Evolutionary conservation across 371 early-diverging fungal species (phyloP), one percentile per base, ranked within the genome.

Genomic region (Rhizopus microsporus): DNA sequence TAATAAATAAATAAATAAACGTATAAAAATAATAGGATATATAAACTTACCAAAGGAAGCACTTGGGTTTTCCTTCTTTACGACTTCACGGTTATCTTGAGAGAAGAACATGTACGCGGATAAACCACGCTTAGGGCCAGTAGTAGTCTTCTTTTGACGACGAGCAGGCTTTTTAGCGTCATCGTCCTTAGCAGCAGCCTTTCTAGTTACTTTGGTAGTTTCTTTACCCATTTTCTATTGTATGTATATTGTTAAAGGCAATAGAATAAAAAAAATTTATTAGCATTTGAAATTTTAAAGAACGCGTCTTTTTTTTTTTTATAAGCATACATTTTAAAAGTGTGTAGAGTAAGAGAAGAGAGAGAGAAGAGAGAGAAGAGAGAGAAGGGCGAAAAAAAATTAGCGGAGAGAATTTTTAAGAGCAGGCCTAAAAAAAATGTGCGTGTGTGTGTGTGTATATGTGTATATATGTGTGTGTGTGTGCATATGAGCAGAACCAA

Each of bases 71-170:
- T 88, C 84, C 42, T 76, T 75, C 78, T 86, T 81, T 49, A 94
- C 83, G 50, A 71, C 64, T 55, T 79, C 67, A 59, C 94, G 81
- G 69, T 82, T 70, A 54, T 87, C 93, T 63, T 84, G 82, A 43
- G 87, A 85, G 81, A 90, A 93, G 78, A 87, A 80, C 81, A 93
- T 84, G 81, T 89, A 94, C 31, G 92, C 88, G 15, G 91, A 86
- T 59, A 89, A 77, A 34, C 87, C 84, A 69, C 88, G 85, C 82
- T 95, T 95, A 80, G 94, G 94, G 40, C 43, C 84, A 61, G 68
- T 69, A 59, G 84, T 76, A 77, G 84, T 84, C 79, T 85, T 86
- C 82, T 82, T 84, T 57, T 63, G 23, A 42, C 67, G 61, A 40
- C 60, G 62, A 46, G 46, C 1, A 7, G 7, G 69, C 66, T 73